Evolutionary conservation across 2,329 filamentous ascomycete species (phyloP), one percentile per base, ranked within the genome.

Genomic region (Fonsecaea nubica): DNA sequence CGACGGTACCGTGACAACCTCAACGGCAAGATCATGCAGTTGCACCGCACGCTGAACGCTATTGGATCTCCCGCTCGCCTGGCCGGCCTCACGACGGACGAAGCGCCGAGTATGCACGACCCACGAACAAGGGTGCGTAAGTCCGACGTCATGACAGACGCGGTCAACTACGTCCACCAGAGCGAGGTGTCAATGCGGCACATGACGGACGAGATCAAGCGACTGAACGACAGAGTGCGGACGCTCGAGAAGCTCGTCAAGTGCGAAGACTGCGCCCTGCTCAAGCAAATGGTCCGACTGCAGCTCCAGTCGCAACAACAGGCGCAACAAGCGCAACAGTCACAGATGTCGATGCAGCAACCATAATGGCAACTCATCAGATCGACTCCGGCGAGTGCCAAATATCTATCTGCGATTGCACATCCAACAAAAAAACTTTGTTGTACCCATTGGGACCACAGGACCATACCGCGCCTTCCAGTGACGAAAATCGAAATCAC

Each of bases 1-100:
- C 63, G 70, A 30, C 58, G 70, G 57, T 73, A 73, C 59, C 64
- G 71, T 4, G 71, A 73, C 63, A 73, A 73, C 54, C 67, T 73
- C 33, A 73, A 73, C 35, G 69, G 68, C 36, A 73, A 73, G 57
- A 72, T 73, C 61, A 66, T 68, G 60, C 69, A 73, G 55, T 60
- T 73, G 30, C 70, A 73, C 45, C 64, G 64, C n/a, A 67, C 69
- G 15, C 59, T 73, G 30, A 36, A 36, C 25, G 50, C 66, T 32
- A 63, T 65, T 25, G 65, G 65, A 50, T 62, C 62, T 18, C 61
- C 61, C 18, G 30, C 65, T 15, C 58, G 66, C 5, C 21, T 59
- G 32, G 59, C 57, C 15, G 63, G 64, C 32, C 57, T 60, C 50
- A 55, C 59, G 8, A 54, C 60, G 18, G 58, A 66, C 15, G 65